Evolutionary conservation across 306 rosid species (phyloP), one percentile per base, ranked within the genome.

Genomic region (Sphenostylis stenocarpa): DNA sequence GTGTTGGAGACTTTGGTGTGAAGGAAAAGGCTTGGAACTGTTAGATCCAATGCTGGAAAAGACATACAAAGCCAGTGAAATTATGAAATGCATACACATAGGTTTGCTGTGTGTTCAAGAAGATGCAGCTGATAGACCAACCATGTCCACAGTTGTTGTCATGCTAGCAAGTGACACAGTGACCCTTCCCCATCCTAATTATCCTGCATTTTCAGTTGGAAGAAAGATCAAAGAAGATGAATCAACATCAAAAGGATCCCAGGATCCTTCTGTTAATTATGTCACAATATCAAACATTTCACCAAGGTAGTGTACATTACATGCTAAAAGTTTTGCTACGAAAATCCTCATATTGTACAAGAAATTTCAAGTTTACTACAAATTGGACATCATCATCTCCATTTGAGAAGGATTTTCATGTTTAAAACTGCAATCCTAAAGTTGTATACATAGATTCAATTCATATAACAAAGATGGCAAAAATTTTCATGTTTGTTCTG

Each of bases 1-100:
- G 94, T 81, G 88, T 65, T 87, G 89, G 94, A 81, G 31, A 45
- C 86, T 82, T 7, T 90, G 90, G 91, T 63, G 69, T 34, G 86
- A 84, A 64, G 90, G 86, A 52, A 82, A 67, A 67, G 8, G 73
- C 47, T 34, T 71, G 76, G 84, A 86, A 61, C 36, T 88, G 20
- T 44, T 88, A 48, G 92, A 88, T 67, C 85, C 88, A 55, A 31
- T 26, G 28, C 47, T 90, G 16, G 78, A 41, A 67, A 51, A 81
- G 21, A n/a, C 81, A 5, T 24, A 66, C 64, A 63, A 7, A 4
- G 21, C 0, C 4, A 78, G 5, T 19, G 88, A 90, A 66, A 78
- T 81, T 14, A 20, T 69, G 39, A 84, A 55, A 41, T 81, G 89
- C 65, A 77, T 86, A 62, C 87, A 84, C 4, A 80, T 90, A 41